A percentile compares a stretch with the other conserved stretches of the same genome.
Conservation (phyloP, 176 grass and related monocot species). For the Bromus sterilis region DNA sequence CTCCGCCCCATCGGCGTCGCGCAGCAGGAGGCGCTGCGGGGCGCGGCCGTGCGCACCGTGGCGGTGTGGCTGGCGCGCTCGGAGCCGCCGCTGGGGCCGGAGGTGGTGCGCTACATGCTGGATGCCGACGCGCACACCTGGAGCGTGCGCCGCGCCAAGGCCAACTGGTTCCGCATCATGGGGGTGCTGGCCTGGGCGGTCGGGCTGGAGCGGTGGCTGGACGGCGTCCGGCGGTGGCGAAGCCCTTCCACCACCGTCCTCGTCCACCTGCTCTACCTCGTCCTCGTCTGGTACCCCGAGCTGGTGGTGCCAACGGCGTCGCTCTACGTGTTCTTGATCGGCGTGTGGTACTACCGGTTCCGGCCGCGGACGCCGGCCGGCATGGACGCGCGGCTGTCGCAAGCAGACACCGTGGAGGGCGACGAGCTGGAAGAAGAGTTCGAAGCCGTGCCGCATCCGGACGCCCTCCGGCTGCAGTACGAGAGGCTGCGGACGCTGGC, state of each 20-base stretch:
- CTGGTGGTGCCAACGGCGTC: slow-evolving; percentile 84
- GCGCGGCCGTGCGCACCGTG: slow-evolving; percentile 65
- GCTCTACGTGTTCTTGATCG: slow-evolving; percentile 86
- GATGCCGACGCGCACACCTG: slow-evolving; percentile 78
- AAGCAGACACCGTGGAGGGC: slow-evolving; percentile 83
- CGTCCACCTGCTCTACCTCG: slow-evolving; percentile 84
- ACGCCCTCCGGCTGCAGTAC: slow-evolving; percentile 46
- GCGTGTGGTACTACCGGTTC: slow-evolving; percentile 89
- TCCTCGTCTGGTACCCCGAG: slow-evolving; percentile 96
- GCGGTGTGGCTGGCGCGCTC: slow-evolving; percentile 62
- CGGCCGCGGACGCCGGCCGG: slow-evolving; percentile 63
- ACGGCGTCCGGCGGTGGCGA: slow-evolving; percentile 65
- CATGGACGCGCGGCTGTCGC: slow-evolving; percentile 86
- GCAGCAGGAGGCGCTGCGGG: slow-evolving; percentile 84
- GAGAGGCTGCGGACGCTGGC: slow-evolving; percentile 78
- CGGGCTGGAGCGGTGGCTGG: slow-evolving; percentile 81
- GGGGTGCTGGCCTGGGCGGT: slow-evolving; percentile 95
- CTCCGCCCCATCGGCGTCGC: slow-evolving; percentile 74
- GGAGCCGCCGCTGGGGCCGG: slow-evolving; percentile 82
- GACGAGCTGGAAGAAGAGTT: slow-evolving; percentile 99
- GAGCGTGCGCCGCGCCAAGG: slow-evolving; percentile 92
- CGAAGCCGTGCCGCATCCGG: slow-evolving; percentile 60
- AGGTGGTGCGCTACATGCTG: slow-evolving; percentile 85
- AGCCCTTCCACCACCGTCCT: slow-evolving; percentile 70
- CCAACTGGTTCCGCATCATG: slow-evolving; percentile 98